Evolutionary conservation across 257 asterid species (phyloP).

Genomic region (Penstemon newberryi): DNA sequence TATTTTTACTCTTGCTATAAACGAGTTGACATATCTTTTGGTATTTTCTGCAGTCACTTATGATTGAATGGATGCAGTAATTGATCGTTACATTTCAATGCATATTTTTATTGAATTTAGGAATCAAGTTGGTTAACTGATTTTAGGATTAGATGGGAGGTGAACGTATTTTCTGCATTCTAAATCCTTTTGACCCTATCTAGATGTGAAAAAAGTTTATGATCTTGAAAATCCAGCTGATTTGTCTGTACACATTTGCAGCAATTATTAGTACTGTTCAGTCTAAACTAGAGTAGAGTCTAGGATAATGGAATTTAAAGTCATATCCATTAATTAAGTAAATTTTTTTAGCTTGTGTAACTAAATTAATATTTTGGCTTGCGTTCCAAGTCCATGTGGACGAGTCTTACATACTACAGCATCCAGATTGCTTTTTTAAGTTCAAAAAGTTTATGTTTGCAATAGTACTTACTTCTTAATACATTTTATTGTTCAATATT

Average conservation of each 20-base stretch:
- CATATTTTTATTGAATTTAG: neutral
- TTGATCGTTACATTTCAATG: neutral
- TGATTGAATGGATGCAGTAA: neutral
- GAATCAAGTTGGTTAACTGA: neutral
- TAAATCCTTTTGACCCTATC: neutral
- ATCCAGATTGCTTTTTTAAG: too few relatives aligned
- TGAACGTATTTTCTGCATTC: neutral
- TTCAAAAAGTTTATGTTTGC: neutral
- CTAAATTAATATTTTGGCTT: slow-evolving; percentile 4
- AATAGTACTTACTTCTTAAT: neutral
- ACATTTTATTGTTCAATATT: slow-evolving; percentile 22
- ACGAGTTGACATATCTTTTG: slow-evolving; percentile 4
- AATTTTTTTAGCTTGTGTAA: neutral
- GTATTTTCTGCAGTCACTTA: neutral
- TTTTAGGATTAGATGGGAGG: neutral
- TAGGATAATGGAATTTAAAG: slow-evolving; percentile 5
- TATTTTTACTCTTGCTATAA: neutral
- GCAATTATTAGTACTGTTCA: neutral
- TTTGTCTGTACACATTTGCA: neutral
- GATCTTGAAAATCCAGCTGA: neutral
- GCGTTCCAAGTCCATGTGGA: neutral
- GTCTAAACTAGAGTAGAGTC: slow-evolving; percentile 2
- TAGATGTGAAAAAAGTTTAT: neutral
- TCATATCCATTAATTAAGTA: slow-evolving; percentile 6
- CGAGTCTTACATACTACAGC: neutral